A percentile compares a stretch with the other conserved stretches of the same genome.
Conservation (phyloP, 2,329 filamentous ascomycete genomes). For the Corynespora cassiicola region DNA sequence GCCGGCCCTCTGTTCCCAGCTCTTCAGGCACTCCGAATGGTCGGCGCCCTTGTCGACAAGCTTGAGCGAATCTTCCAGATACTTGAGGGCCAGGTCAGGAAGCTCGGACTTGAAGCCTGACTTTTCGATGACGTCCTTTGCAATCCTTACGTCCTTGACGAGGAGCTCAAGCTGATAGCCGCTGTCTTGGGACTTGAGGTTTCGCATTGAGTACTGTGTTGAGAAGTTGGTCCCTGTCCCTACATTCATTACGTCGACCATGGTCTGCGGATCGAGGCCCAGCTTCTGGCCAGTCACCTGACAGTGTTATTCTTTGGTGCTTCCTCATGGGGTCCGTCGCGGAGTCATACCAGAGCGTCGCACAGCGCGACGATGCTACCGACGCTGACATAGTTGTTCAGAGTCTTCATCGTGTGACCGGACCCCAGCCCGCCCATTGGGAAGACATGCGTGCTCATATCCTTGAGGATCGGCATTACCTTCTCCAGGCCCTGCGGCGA, state of each 20-base stretch:
- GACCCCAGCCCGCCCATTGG: constrained; percentile 42
- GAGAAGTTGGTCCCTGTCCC: constrained; percentile 49
- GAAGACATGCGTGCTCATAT: constrained; percentile 44
- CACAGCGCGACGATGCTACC: constrained; percentile 39
- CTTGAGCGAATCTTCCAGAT: constrained; percentile 38
- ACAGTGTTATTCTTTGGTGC: constrained; percentile 1
- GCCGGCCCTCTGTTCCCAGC: constrained; percentile 45
- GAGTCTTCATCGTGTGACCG: constrained; percentile 46
- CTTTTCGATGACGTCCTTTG: constrained; percentile 42
- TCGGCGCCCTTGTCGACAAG: constrained; percentile 36
- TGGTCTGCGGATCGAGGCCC: constrained; percentile 44
- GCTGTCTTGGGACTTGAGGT: constrained; percentile 33
- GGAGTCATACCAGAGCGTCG: constrained; percentile 31
- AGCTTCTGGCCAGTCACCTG: constrained; percentile 43
- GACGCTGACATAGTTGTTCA: constrained; percentile 47
- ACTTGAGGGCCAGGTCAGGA: constrained; percentile 33
- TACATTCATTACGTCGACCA: constrained; percentile 51
- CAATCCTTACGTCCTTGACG: constrained; percentile 45
- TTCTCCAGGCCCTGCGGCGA: constrained; percentile 31
- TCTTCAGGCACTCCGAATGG: constrained; percentile 42
- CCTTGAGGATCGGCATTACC: constrained; percentile 38
- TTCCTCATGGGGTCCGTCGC: no score
- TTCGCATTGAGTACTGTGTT: constrained; percentile 34
- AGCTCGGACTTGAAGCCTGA: constrained; percentile 39
- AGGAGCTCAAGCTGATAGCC: constrained; percentile 44